Evolutionary conservation across 495 filamentous ascomycete species (phyloP).

Genomic region (Aspergillus carlsbadensis): DNA sequence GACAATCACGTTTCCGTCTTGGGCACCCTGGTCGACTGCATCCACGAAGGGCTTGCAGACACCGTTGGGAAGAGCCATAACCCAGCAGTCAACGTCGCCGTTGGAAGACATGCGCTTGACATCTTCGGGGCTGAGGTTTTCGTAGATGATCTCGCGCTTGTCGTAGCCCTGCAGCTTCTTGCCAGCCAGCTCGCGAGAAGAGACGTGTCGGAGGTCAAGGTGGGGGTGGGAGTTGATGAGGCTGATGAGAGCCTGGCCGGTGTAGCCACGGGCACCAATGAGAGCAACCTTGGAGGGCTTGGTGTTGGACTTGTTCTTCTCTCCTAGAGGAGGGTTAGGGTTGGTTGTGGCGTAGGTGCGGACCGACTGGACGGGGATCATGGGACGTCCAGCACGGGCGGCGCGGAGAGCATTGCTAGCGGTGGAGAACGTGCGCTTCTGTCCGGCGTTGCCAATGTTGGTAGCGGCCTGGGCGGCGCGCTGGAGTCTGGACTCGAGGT

Average conservation of each 20-base stretch:
- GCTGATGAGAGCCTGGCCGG: constrained; percentile 87
- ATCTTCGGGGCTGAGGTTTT: constrained; percentile 87
- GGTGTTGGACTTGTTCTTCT: constrained; percentile 82
- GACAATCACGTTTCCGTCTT: constrained; percentile 77
- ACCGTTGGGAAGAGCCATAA: constrained; percentile 96
- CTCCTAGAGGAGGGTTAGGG: constrained; percentile 95
- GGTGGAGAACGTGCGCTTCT: constrained; percentile 66
- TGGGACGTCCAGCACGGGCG: constrained; percentile 30
- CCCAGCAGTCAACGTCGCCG: constrained; percentile 96
- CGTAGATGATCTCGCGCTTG: constrained; percentile 91
- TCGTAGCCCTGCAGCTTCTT: constrained; percentile 88
- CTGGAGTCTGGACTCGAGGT: constrained; percentile 80
- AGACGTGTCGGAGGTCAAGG: constrained; percentile 91
- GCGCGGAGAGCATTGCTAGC: constrained; percentile 44
- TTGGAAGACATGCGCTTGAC: constrained; percentile 86
- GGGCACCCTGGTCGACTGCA: constrained; percentile 73
- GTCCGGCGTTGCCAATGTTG: constrained; percentile 57
- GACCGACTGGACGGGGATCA: constrained; percentile 27
- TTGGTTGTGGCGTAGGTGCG: constrained; percentile 73
- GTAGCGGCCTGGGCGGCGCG: constrained; percentile 68
- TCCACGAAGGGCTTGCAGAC: constrained; percentile 97
- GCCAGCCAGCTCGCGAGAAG: constrained; percentile 89
- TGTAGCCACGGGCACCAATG: constrained; percentile 95
- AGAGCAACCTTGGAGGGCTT: constrained; percentile 82
- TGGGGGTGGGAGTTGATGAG: constrained; percentile 90